Evolutionary conservation across 148 eudicot species (phyloP).

Genomic region (Rhododendron griersonianum): DNA sequence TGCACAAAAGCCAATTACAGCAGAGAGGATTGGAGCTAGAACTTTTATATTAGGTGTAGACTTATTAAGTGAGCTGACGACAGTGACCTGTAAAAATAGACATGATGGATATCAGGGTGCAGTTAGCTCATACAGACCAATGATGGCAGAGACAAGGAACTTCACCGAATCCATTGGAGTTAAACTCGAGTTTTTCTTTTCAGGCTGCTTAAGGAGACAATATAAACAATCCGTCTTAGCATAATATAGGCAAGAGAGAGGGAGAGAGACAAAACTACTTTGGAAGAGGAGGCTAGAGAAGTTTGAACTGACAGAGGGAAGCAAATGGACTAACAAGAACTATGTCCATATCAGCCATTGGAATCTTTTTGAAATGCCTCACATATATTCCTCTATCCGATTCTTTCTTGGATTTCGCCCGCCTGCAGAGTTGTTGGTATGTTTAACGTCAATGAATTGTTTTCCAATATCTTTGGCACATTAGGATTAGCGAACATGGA

Average conservation of each 20-base stretch:
- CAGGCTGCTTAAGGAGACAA: slow-evolving; percentile 50
- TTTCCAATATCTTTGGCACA: no score
- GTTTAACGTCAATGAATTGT: background rate
- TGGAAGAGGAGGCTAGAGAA: background rate
- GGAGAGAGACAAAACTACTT: no score
- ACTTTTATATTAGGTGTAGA: slow-evolving; percentile 79
- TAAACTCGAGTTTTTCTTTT: slow-evolving; percentile 91
- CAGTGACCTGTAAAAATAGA: slow-evolving; percentile 58
- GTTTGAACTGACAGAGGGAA: background rate
- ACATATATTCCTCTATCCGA: slow-evolving; percentile 73
- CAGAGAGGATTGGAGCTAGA: slow-evolving; percentile 64
- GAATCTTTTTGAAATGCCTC: slow-evolving; percentile 90
- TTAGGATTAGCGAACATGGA: no score
- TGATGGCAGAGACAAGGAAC: slow-evolving; percentile 82
- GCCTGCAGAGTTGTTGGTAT: slow-evolving; percentile 29
- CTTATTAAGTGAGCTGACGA: slow-evolving; percentile 60
- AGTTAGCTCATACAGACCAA: slow-evolving; percentile 45
- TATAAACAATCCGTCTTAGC: background rate
- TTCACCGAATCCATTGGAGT: slow-evolving; percentile 98
- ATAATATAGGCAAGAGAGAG: background rate
- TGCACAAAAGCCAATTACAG: slow-evolving; percentile 78
- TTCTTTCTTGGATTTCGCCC: slow-evolving; percentile 51
- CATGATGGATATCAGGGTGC: background rate
- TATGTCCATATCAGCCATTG: slow-evolving; percentile 97
- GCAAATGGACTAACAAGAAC: slow-evolving; percentile 59